A percentile compares a stretch with the other conserved stretches of the same genome.
Evolutionary conservation across 1,284 basidiomycete species (phyloP).

Genomic region (Xanthoconium separans): DNA sequence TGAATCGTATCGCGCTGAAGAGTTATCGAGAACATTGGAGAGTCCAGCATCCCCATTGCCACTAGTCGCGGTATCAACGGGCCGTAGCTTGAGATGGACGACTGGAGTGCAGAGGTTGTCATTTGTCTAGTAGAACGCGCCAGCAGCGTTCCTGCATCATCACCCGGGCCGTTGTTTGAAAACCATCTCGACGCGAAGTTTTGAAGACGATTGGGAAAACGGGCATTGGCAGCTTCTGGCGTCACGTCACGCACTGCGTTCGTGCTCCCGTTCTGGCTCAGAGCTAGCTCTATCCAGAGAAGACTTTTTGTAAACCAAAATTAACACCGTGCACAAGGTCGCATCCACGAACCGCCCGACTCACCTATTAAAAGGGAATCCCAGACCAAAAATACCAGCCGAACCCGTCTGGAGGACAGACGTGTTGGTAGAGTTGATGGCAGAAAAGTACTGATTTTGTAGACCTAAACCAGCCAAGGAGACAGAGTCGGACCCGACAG

Average conservation of each 20-base stretch:
- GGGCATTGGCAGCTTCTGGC: background rate
- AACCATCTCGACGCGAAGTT: slow-evolving; percentile 23
- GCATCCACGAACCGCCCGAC: background rate
- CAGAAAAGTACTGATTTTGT: slow-evolving; percentile 47
- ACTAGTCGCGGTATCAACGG: slow-evolving; percentile 44
- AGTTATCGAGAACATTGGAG: slow-evolving; percentile 43
- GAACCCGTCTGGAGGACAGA: slow-evolving; percentile 42
- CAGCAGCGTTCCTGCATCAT: slow-evolving; percentile 1
- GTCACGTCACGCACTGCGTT: slow-evolving; percentile 2
- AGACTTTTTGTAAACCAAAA: slow-evolving; percentile 18
- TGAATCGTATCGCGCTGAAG: slow-evolving; percentile 53
- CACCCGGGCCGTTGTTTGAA: slow-evolving; percentile 2
- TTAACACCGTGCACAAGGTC: background rate
- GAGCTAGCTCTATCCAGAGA: slow-evolving; percentile 33
- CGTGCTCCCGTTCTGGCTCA: slow-evolving; percentile 11
- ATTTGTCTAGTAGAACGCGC: slow-evolving; percentile 9
- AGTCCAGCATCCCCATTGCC: slow-evolving; percentile 29
- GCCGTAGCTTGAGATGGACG: slow-evolving; percentile 26
- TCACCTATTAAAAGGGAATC: slow-evolving; percentile 56
- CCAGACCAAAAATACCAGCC: slow-evolving; percentile 57
- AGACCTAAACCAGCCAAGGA: slow-evolving; percentile 44
- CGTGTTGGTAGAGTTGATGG: slow-evolving; percentile 56
- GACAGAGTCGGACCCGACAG: slow-evolving; percentile 47
- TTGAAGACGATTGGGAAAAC: slow-evolving; percentile 6
- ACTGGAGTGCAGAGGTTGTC: slow-evolving; percentile 18